A percentile compares a stretch with the other conserved stretches of the same genome.
Conservation (phyloP, 495 filamentous ascomycete species). For the Mycothermus thermophilus region DNA sequence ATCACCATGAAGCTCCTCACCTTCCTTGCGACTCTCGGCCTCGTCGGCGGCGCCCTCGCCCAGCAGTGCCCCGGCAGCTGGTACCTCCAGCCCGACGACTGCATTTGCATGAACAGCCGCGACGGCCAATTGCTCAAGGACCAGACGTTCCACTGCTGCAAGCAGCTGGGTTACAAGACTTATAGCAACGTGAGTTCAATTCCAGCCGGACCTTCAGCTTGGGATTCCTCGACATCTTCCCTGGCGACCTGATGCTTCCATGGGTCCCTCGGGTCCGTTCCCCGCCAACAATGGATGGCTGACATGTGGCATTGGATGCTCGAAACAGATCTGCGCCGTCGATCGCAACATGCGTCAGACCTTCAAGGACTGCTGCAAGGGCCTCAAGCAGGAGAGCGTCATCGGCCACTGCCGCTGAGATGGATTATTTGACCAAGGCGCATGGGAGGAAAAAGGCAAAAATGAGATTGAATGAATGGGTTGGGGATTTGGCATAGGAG, state of each 20-base stretch:
- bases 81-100: conserved; percentile 20
- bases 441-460: not conserved
- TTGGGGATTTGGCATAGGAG: too few species aligned
- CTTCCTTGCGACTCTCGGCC: conserved; percentile 6
- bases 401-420: conserved; percentile 22
- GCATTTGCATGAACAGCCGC: conserved; percentile 22
- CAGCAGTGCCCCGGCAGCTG: conserved; percentile 13
- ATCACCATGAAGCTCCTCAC: conserved; percentile 8
- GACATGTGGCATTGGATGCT: too few species aligned
- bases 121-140: conserved; percentile 13
- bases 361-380: conserved; percentile 24
- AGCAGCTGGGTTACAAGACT: conserved; percentile 12
- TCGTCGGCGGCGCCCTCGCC: conserved; percentile 7
- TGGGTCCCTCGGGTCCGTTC: too few species aligned
- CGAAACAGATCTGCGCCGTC: conserved; percentile 22
- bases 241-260: too few species aligned
- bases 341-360: conserved; percentile 13
- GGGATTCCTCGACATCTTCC: not conserved
- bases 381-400: conserved; percentile 19
- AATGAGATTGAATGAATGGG: too few species aligned
- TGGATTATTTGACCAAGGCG: not conserved
- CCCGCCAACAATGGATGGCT: too few species aligned
- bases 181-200: conserved; percentile 12
- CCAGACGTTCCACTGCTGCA: conserved; percentile 14
- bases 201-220: too few species aligned